phyloP scores from a whole-genome alignment of 2,329 filamentous ascomycete genomes.

The Trichophyton schoenleinii region DNA sequence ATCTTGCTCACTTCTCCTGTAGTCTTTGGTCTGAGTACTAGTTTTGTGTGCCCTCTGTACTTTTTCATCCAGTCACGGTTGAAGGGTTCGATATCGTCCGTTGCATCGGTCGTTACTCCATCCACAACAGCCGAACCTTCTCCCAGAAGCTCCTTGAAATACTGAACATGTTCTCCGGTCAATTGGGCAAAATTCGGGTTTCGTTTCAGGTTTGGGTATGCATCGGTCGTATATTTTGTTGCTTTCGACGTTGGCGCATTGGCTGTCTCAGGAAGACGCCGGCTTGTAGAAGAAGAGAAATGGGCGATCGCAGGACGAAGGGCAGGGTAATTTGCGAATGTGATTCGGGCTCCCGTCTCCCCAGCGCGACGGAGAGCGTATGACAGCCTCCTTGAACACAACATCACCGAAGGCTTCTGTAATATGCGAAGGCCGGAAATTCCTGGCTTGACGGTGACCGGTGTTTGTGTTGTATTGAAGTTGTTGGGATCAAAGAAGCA shows the following conservation, averaged over 20 bases:
- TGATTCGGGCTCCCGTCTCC: not conserved
- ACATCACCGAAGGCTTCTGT: not conserved
- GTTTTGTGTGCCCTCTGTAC: constrained; percentile 76
- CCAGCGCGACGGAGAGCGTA: not conserved
- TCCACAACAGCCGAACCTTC: constrained; percentile 70
- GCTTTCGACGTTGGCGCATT: constrained; percentile 8
- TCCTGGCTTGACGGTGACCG: not conserved
- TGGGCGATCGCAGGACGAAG: not conserved
- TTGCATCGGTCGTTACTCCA: constrained; percentile 59
- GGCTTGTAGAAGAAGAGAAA: not conserved
- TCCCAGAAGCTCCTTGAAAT: constrained; percentile 72
- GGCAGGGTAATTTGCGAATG: not conserved
- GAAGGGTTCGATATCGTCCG: constrained; percentile 76
- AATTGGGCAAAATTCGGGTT: constrained; percentile 59
- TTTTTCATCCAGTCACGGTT: constrained; percentile 99
- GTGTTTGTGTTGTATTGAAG: not conserved
- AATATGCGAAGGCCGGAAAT: not conserved
- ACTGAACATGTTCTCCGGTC: constrained; percentile 64
- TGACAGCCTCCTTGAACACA: not conserved
- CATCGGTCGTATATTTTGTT: constrained; percentile 70
- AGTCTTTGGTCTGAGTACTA: constrained; percentile 74
- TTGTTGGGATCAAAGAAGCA: not conserved
- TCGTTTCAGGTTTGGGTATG: constrained; percentile 65
- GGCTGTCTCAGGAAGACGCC: not conserved
- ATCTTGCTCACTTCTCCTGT: constrained; percentile 85